Evolutionary conservation across 2,329 filamentous ascomycete species (phyloP), one percentile per base, ranked within the genome.

Genomic region (Mycosphaerelloides madeirae): DNA sequence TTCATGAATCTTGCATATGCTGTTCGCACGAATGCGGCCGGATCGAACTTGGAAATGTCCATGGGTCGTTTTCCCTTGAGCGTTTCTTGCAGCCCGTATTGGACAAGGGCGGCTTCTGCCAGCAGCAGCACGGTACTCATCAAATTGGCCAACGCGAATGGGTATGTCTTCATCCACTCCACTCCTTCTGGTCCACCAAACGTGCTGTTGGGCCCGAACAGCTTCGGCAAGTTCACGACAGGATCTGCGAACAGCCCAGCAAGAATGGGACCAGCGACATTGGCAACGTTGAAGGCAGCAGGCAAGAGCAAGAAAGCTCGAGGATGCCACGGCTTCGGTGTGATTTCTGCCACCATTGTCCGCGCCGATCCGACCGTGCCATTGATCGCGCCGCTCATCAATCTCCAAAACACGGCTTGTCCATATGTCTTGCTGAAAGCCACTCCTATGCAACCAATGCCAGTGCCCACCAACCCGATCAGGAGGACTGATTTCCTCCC

Each of bases 181-280:
- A 79, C 79, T 0, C 77, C 79, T 38, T 69, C 59, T 35, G 68
- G 61, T 0, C 75, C 75, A 3, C 76, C 76, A 44, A 83, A 68
- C 0, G 74, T 54, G 6, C 77, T 77, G 0, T 71, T 73, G 3
- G 75, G 71, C 1, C 78, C 79, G 57, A 85, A 84, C 2, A 80
- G 49, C 2, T 63, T 60, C 0, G 81, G 79, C 45, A 82, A 72
- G 6, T 69, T 78, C 29, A 67, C 67, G 7, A 75, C 67, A 0
- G 81, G 81, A 51, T 84, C 78, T 12, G 80, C 79, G 31, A 85
- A 66, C 41, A 81, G 64, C 22, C 82, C 82, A 18, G 81, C 80
- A 61, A 84, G 70, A 36, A 84, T 62, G 7, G 66, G 66, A 6
- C 66, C 66, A 15, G 64, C 54, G 22, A 69, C 65, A 43, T 68